Percentiles rank a stretch among this genome's conserved stretches.
Conservation (phyloP, 176 grass and related monocot species). For the Eremochloa ophiuroides region DNA sequence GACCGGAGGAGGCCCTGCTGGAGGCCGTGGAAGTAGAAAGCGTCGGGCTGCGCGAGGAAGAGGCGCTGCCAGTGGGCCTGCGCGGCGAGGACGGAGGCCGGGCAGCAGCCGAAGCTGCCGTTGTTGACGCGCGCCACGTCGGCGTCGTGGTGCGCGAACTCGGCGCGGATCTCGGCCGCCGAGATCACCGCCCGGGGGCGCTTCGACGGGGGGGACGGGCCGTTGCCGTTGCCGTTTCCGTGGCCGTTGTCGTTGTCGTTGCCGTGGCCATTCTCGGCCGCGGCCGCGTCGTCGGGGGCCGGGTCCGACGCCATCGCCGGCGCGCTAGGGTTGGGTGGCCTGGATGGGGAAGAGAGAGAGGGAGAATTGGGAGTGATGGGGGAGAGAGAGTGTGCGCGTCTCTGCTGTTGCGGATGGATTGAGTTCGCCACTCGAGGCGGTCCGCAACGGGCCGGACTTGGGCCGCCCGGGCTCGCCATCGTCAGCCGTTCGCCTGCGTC, state of each 20-base stretch:
- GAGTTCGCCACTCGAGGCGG: neutral
- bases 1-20: slow-evolving; percentile 56
- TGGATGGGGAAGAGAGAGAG: slow-evolving; percentile 19
- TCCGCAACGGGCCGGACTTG: neutral
- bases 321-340: slow-evolving; percentile 33
- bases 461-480: neutral
- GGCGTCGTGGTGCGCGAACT: slow-evolving; percentile 82
- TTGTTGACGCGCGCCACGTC: slow-evolving; percentile 79
- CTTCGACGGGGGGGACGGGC: slow-evolving; percentile 33
- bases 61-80: slow-evolving; percentile 61
- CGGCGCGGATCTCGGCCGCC: slow-evolving; percentile 43
- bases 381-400: neutral
- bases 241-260: neutral
- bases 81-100: slow-evolving; percentile 61
- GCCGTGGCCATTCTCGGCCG: slow-evolving; percentile 39
- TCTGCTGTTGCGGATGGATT: neutral
- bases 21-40: slow-evolving; percentile 73
- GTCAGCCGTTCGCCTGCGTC: neutral
- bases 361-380: neutral
- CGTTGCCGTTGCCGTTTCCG: slow-evolving; percentile 30
- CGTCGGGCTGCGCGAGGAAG: slow-evolving; percentile 83
- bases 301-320: slow-evolving; percentile 39
- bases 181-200: slow-evolving; percentile 36
- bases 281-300: slow-evolving; percentile 13
- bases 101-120: slow-evolving; percentile 93